Conservation (phyloP, 768 basidiomycete species). For the Trametes cinnabarina region DNA sequence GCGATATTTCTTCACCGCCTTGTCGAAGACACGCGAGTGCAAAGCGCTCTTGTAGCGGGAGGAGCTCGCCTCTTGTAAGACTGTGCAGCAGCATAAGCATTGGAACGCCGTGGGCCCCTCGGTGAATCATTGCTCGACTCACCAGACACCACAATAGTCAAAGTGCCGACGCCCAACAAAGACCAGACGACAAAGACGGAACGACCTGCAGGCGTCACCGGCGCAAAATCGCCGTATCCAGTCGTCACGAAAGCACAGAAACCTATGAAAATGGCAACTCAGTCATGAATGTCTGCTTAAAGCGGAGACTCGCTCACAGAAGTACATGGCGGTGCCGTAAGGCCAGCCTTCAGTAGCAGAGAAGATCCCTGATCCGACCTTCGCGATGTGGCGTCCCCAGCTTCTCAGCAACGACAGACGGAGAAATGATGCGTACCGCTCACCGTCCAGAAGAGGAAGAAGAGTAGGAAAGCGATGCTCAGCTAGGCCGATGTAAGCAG, state of each 20-base stretch:
- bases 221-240: conserved; percentile 69
- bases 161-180: conserved; percentile 67
- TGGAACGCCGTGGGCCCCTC: no score
- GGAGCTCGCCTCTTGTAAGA: conserved; percentile 65
- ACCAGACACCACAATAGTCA: conserved; percentile 77
- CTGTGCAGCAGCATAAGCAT: no score
- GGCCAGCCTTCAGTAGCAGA: conserved; percentile 66
- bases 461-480: conserved; percentile 53
- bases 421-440: conserved; percentile 17
- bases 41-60: conserved; percentile 60
- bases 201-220: conserved; percentile 64
- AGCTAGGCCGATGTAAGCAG: conserved; percentile 29
- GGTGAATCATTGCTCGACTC: conserved; percentile 18
- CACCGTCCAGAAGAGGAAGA: conserved; percentile 79
- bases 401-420: not conserved
- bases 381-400: no score
- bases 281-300: no score
- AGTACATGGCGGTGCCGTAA: conserved; percentile 65
- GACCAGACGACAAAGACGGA: conserved; percentile 81
- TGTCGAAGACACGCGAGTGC: conserved; percentile 43
- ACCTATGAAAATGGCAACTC: conserved; percentile 39
- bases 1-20: conserved; percentile 46
- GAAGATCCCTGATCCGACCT: conserved; percentile 73
- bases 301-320: no score
- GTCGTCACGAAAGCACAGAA: conserved; percentile 73